Conservation (phyloP, 2,329 filamentous ascomycete species). For the Mollisia scopiformis region DNA sequence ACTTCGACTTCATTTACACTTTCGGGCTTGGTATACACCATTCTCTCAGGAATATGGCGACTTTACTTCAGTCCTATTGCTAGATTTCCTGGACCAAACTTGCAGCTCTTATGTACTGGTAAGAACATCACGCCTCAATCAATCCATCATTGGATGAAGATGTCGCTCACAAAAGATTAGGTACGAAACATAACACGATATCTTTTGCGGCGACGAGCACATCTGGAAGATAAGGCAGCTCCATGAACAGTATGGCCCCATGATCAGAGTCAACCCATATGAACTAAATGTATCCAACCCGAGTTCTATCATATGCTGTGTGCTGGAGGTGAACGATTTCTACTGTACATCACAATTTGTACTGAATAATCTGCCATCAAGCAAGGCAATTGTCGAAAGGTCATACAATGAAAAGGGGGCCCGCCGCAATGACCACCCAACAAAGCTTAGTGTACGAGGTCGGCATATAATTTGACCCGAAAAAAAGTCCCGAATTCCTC, state of each 20-base stretch:
- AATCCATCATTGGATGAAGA: not conserved
- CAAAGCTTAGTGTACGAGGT: not conserved
- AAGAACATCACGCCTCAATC: constrained; percentile 9
- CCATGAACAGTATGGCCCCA: constrained; percentile 45
- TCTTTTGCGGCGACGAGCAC: constrained; percentile 44
- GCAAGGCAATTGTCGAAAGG: not conserved
- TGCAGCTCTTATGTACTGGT: constrained; percentile 31
- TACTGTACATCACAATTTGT: no score
- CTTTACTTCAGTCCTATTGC: constrained; percentile 27
- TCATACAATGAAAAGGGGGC: no score
- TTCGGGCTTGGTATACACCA: not conserved
- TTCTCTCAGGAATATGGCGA: constrained; percentile 23
- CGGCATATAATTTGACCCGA: not conserved
- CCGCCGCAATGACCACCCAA: no score
- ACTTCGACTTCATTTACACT: not conserved
- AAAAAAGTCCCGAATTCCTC: not conserved
- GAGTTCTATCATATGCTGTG: constrained; percentile 45
- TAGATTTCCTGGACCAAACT: constrained; percentile 33
- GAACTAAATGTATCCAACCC: constrained; percentile 43
- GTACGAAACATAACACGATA: constrained; percentile 45
- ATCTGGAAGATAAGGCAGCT: constrained; percentile 46
- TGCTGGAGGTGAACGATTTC: no score
- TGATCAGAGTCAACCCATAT: constrained; percentile 41
- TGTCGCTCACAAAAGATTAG: constrained; percentile 1
- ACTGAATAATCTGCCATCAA: no score